These are phyloP conservation scores for Fragilariopsis cylindrus DNA, from an alignment of 108 stramenopile genomes.

Conservation along the genomic window DNA sequence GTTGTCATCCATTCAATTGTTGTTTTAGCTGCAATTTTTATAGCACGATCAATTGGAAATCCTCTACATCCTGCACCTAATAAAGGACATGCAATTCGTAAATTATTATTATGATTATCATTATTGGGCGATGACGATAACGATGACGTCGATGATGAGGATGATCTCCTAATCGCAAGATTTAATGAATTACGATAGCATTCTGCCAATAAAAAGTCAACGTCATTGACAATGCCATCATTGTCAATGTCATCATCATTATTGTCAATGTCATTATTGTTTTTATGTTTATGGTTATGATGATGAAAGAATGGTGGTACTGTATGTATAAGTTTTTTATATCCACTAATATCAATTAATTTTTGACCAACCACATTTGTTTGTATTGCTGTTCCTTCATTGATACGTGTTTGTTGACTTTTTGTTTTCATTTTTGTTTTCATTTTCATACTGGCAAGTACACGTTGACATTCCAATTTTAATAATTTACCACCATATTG, in stretches of 20 bases:
- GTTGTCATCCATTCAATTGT: conserved; percentile 1
- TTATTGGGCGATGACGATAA: background rate
- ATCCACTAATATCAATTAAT: conserved; percentile 25
- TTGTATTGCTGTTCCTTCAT: conserved; percentile 44
- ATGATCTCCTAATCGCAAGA: conserved; percentile 2
- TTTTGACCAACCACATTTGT: conserved; percentile 41
- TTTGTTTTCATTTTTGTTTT: conserved; percentile 14
- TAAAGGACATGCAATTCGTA: conserved; percentile 60
- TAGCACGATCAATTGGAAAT: conserved; percentile 58
- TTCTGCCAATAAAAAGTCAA: conserved; percentile 21
- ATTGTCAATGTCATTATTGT: background rate
- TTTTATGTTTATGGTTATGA: conserved; percentile 10
- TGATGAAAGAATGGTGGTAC: conserved; percentile 69
- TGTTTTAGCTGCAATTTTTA: conserved; percentile 44
- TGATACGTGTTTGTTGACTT: background rate
- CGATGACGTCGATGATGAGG: background rate
- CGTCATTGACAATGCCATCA: background rate
- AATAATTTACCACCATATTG: conserved; percentile 66
- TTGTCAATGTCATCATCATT: background rate
- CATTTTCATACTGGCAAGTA: background rate
- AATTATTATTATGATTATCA: background rate
- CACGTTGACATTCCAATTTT: conserved; percentile 28
- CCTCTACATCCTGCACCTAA: conserved; percentile 76
- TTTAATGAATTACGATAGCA: conserved; percentile 38
- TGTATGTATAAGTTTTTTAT: conserved; percentile 58